Conservation (phyloP, 768 basidiomycete genomes). For the Dendrothele bispora region DNA sequence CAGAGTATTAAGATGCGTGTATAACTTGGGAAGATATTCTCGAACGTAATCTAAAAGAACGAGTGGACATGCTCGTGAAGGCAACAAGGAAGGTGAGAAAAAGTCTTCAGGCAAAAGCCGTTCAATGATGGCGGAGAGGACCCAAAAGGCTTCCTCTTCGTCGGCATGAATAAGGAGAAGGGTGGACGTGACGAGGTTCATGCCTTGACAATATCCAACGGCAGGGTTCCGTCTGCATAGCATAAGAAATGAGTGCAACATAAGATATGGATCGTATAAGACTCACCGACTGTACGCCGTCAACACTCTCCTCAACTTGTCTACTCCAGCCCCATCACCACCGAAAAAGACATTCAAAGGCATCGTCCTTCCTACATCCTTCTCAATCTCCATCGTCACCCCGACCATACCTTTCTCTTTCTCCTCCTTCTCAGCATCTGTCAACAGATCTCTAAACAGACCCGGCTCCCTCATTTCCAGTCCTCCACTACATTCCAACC, state of each 20-base stretch:
- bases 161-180: conserved; percentile 89
- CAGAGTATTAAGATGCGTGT: conserved; percentile 71
- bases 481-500: conserved; percentile 93
- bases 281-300: conserved; percentile 89
- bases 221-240: conserved; percentile 76
- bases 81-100: conserved; percentile 89
- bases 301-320: conserved; percentile 87
- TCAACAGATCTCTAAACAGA: conserved; percentile 81
- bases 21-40: conserved; percentile 72
- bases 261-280: not conserved
- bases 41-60: conserved; percentile 88
- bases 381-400: conserved; percentile 85
- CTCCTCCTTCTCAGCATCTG: conserved; percentile 28
- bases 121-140: conserved; percentile 85
- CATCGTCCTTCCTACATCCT: conserved; percentile 91
- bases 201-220: conserved; percentile 94
- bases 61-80: conserved; percentile 91
- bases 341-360: conserved; percentile 96
- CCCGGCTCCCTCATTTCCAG: conserved; percentile 93
- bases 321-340: conserved; percentile 92
- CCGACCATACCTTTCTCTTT: conserved; percentile 26
- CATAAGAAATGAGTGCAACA: not conserved
- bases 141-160: conserved; percentile 98
- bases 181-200: conserved; percentile 95
- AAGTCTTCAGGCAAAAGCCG: conserved; percentile 88